A percentile compares a stretch with the other conserved stretches of the same genome.
These are phyloP conservation scores for Flaveria linearis DNA, from an alignment of 129 eudicot species.

Conservation along the genomic window DNA sequence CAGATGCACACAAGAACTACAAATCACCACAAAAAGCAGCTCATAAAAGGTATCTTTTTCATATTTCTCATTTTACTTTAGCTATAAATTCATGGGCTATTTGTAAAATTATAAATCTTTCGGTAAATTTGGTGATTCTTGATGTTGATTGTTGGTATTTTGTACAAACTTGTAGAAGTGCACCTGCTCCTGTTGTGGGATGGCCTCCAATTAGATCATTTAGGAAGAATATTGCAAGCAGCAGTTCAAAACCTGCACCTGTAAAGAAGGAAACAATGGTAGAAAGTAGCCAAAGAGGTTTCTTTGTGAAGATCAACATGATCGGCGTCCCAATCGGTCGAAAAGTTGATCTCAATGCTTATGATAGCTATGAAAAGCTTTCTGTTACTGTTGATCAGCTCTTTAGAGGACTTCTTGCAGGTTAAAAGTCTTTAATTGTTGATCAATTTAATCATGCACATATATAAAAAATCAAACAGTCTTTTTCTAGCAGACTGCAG, in stretches of 20 bases:
- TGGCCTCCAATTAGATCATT: conserved; percentile 97
- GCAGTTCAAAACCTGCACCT: conserved; percentile 49
- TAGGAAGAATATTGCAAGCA: conserved; percentile 75
- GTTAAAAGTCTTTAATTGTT: conserved; percentile 30
- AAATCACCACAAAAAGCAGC: too few relatives aligned
- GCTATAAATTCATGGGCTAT: too few relatives aligned
- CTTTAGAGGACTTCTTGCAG: conserved; percentile 96
- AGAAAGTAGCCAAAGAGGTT: conserved; percentile 48
- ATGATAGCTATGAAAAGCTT: conserved; percentile 75
- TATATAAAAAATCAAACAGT: too few relatives aligned
- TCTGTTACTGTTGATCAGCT: conserved; percentile 82
- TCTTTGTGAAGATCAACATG: conserved; percentile 96
- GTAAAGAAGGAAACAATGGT: conserved; percentile 41
- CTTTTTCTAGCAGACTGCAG: too few relatives aligned
- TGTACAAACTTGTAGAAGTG: conserved; percentile 48
- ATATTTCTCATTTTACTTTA: too few relatives aligned
- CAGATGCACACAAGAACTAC: too few relatives aligned
- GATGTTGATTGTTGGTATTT: conserved; percentile 23
- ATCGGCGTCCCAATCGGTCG: conserved; percentile 90
- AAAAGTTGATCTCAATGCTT: conserved; percentile 78
- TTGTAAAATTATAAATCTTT: too few relatives aligned
- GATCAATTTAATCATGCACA: not conserved
- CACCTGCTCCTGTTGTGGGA: conserved; percentile 91
- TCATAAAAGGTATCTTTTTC: too few relatives aligned
- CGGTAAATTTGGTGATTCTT: not conserved